phyloP scores from a whole-genome alignment of 345 rosid species.

The Toxicodendron radicans region DNA sequence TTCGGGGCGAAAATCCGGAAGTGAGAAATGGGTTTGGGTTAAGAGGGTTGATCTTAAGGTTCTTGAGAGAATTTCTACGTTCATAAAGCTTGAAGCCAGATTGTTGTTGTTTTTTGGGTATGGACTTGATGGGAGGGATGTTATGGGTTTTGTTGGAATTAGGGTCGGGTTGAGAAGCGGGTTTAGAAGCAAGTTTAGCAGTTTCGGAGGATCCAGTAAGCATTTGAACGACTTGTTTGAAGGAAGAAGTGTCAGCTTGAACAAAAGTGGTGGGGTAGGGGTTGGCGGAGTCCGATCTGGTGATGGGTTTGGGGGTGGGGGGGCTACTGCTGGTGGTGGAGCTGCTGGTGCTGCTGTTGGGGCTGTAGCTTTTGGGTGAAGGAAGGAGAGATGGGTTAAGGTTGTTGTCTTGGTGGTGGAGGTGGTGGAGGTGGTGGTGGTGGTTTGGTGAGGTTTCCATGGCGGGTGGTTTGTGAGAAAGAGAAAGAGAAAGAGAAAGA shows the following conservation, averaged over 20 bases:
- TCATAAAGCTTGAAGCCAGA: slow-evolving; percentile 92
- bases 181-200: slow-evolving; percentile 32
- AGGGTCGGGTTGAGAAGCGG: slow-evolving; percentile 40
- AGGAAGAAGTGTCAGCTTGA: slow-evolving; percentile 88
- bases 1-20: slow-evolving; percentile 68
- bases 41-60: slow-evolving; percentile 78
- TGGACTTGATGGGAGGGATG: slow-evolving; percentile 93
- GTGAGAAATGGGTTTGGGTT: slow-evolving; percentile 45
- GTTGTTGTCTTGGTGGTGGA: slow-evolving; percentile 29
- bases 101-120: slow-evolving; percentile 66
- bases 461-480: not conserved
- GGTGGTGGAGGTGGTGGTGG: slow-evolving; percentile 21
- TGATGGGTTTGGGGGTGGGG: slow-evolving; percentile 46
- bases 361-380: slow-evolving; percentile 55
- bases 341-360: slow-evolving; percentile 35
- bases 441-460: slow-evolving; percentile 62
- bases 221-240: slow-evolving; percentile 98
- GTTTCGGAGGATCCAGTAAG: slow-evolving; percentile 86
- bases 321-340: slow-evolving; percentile 31
- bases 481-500: slow-evolving; percentile 1
- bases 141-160: slow-evolving; percentile 53
- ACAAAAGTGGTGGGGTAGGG: slow-evolving; percentile 98
- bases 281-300: slow-evolving; percentile 80
- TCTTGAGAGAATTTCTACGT: slow-evolving; percentile 86
- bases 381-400: slow-evolving; percentile 37